Conservation (phyloP, 495 filamentous ascomycete species). For the Aspergillus haitiensis region DNA sequence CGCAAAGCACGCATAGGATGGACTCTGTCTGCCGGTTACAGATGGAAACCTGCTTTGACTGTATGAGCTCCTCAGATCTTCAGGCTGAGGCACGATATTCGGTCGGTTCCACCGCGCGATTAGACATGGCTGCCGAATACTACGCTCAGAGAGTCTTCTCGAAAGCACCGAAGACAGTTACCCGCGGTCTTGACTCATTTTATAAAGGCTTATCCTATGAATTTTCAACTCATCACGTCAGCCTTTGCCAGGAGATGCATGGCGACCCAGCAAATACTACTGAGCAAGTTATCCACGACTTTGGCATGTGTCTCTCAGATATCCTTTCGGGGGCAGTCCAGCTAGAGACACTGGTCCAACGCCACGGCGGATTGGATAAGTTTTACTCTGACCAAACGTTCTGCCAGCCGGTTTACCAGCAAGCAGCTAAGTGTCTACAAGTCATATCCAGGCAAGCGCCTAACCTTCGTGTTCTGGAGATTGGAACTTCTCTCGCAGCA, state of each 20-base stretch:
- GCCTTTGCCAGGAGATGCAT: background rate
- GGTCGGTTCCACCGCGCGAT: no score
- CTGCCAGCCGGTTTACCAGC: background rate
- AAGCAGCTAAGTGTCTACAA: background rate
- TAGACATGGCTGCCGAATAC: conserved; percentile 22
- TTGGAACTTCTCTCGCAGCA: background rate
- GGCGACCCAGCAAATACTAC: background rate
- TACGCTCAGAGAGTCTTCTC: no score
- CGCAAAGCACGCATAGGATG: background rate
- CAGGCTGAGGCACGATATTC: no score
- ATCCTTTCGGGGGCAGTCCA: background rate
- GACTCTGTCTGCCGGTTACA: background rate
- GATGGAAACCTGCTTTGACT: background rate
- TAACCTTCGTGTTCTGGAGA: conserved; percentile 1
- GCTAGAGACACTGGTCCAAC: background rate
- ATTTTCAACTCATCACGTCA: no score
- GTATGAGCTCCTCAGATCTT: background rate
- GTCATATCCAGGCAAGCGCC: background rate
- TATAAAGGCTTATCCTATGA: no score
- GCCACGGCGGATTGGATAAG: background rate
- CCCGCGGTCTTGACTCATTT: no score
- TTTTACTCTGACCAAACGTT: background rate
- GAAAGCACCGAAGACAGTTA: no score
- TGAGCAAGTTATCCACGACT: background rate
- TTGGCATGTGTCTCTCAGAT: background rate